Evolutionary conservation across 108 stramenopile genomes (phyloP).

Genomic region (Schizochytrium sp.): DNA sequence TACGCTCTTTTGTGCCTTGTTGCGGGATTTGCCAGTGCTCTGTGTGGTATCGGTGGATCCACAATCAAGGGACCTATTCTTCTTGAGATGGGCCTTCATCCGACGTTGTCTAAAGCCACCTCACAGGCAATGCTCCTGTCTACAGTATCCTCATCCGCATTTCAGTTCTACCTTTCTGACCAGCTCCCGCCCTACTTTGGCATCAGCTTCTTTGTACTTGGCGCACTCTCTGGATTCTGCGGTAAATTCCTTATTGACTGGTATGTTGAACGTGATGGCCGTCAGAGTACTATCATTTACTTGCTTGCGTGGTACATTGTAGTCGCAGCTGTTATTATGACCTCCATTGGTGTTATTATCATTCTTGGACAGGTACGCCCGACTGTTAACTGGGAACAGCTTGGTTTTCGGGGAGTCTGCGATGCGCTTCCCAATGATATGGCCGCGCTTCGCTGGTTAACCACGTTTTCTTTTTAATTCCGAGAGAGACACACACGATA

Average conservation of each 20-base stretch:
- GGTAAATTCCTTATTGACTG: constrained; percentile 49
- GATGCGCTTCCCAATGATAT: constrained; percentile 2
- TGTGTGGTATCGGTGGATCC: constrained; percentile 41
- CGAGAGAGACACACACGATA: not conserved
- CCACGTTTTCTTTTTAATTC: not conserved
- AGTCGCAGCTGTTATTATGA: constrained; percentile 3
- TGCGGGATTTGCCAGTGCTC: constrained; percentile 5
- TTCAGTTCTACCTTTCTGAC: constrained; percentile 51
- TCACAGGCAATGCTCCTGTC: constrained; percentile 48
- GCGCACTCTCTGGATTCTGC: constrained; percentile 13
- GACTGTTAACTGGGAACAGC: not conserved
- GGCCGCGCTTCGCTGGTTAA: constrained; percentile 18
- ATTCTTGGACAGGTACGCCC: constrained; percentile 22
- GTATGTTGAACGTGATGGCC: constrained; percentile 51
- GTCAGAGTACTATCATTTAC: constrained; percentile 54
- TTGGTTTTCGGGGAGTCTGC: constrained; percentile 38
- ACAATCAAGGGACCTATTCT: constrained; percentile 52
- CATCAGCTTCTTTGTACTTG: constrained; percentile 20
- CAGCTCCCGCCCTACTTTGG: constrained; percentile 51
- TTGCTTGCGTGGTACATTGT: constrained; percentile 50
- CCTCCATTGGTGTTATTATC: constrained; percentile 38
- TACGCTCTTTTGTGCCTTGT: constrained; percentile 45
- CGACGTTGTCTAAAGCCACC: constrained; percentile 47
- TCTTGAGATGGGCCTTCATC: constrained; percentile 40
- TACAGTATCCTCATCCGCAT: constrained; percentile 40